phyloP scores from a whole-genome alignment of 257 asterid genomes.

The Gentiana dahurica region DNA sequence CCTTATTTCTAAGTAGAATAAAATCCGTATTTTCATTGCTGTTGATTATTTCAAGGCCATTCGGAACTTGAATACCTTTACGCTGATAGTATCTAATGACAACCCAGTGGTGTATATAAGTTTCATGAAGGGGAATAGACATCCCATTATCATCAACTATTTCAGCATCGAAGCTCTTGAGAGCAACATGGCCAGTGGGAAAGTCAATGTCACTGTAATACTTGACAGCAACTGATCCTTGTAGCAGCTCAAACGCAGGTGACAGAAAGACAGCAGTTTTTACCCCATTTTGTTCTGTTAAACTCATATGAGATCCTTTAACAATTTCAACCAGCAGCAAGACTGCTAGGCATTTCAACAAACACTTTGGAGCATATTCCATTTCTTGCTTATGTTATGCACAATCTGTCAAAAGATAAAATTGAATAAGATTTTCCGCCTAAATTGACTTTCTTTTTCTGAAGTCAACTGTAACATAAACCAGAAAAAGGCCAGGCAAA shows the following conservation, averaged over 20 bases:
- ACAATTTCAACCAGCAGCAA: constrained; percentile 10
- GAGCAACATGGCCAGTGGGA: constrained; percentile 64
- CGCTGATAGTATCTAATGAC: constrained; percentile 34
- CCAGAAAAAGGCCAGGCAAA: no score
- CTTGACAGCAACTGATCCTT: constrained; percentile 53
- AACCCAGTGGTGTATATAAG: constrained; percentile 80
- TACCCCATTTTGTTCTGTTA: constrained; percentile 16
- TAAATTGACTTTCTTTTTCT: no score
- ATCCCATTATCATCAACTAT: constrained; percentile 54
- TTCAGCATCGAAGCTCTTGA: constrained; percentile 56
- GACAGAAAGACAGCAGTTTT: constrained; percentile 50
- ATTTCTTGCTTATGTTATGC: constrained; percentile 12
- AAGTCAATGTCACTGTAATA: constrained; percentile 38
- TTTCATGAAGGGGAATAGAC: constrained; percentile 56
- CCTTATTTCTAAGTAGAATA: constrained; percentile 29
- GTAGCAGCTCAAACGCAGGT: constrained; percentile 45
- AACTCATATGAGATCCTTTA: neutral
- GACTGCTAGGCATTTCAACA: constrained; percentile 19
- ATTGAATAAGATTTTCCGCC: neutral
- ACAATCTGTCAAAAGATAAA: constrained; percentile 2
- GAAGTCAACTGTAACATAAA: no score
- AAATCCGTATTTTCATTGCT: constrained; percentile 25
- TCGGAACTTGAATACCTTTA: constrained; percentile 13
- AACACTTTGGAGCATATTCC: constrained; percentile 8
- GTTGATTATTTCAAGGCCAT: neutral